Base-by-base conservation (phyloP, 805 yeast genomes). In the Candida argentea region DNA sequence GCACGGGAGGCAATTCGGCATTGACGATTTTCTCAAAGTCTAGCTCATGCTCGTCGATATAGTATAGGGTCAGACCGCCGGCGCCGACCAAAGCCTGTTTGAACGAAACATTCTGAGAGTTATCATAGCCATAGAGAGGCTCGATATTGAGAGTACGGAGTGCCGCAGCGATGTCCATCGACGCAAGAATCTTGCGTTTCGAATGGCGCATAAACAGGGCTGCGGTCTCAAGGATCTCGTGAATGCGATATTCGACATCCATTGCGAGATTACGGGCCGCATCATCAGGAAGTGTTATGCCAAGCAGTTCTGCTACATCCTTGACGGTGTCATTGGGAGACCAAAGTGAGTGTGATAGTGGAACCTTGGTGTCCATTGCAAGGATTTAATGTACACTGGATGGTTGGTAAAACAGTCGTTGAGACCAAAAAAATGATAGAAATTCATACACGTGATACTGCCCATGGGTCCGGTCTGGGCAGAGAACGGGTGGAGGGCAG, bases 231-330 rank as follows among this genome's bases (percentile, higher is more conserved):
- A 93, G 61, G 22, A 91, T 82, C 56, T 91, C 97, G 51, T 89
- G 89, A 39, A 91, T 83, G 37, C 98, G 71, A 52, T 93, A 91
- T 57, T 91, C 99, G n/a, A 91, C 93, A 50, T 91, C 99, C 98
- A 91, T 91, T 5, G 99, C 97, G 36, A 91, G 61, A 37, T 91
- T 84, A 47, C 85, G 83, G 26, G 95, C 81, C 2, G 89, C 94
- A 35, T 93, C 98, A 30, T 89, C 97, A 18, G 84, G 82, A 26
- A 91, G 61, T 32, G 61, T 73, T 20, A 91, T 66, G 2, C 98
- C 98, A 7, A 91, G 61, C 3, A 85, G 71, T 48, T 91, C 98
- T 0, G 96, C 95, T 10, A 84, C 95, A 61, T 91, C 98, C 45
- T 78, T 81, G 16, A 93, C 95, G 0, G 99, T 91, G 52, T 91